Evolutionary conservation across 345 rosid species (phyloP).

Genomic region (Moricandia moricandioides): DNA sequence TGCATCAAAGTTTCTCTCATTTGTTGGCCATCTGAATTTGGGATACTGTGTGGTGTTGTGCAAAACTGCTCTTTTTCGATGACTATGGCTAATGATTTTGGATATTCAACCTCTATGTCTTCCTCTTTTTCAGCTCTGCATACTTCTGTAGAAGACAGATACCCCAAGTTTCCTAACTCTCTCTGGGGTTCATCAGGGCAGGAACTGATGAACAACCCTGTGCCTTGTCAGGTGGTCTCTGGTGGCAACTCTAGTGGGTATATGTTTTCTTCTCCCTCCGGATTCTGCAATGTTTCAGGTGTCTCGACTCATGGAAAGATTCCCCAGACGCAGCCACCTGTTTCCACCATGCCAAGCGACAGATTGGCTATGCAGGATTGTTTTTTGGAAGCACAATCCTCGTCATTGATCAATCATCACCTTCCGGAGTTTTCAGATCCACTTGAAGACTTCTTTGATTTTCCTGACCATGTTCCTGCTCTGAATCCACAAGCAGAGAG

Average conservation of each 20-base stretch:
- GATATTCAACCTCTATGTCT: conserved; percentile 41
- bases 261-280: conserved; percentile 32
- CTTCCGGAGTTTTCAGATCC: conserved; percentile 51
- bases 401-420: conserved; percentile 34
- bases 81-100: conserved; percentile 32
- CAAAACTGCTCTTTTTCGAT: conserved; percentile 6
- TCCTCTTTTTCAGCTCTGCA: conserved; percentile 50
- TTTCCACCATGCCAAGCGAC: conserved; percentile 14
- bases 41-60: neutral
- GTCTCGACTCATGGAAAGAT: conserved; percentile 24
- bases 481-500: conserved; percentile 45
- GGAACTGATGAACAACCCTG: conserved; percentile 46
- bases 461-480: conserved; percentile 46
- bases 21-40: neutral
- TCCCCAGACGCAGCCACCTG: conserved; percentile 14
- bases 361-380: conserved; percentile 31
- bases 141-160: conserved; percentile 36
- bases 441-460: conserved; percentile 51
- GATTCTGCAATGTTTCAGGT: conserved; percentile 36
- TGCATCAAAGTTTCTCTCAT: neutral
- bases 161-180: conserved; percentile 24
- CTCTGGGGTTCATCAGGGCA: conserved; percentile 46
- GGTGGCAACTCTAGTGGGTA: conserved; percentile 25
- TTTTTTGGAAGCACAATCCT: conserved; percentile 39
- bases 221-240: conserved; percentile 40